Evolutionary conservation across 441 rosid species (phyloP), one percentile per base, ranked within the genome.

Genomic region (Capsella rubella): DNA sequence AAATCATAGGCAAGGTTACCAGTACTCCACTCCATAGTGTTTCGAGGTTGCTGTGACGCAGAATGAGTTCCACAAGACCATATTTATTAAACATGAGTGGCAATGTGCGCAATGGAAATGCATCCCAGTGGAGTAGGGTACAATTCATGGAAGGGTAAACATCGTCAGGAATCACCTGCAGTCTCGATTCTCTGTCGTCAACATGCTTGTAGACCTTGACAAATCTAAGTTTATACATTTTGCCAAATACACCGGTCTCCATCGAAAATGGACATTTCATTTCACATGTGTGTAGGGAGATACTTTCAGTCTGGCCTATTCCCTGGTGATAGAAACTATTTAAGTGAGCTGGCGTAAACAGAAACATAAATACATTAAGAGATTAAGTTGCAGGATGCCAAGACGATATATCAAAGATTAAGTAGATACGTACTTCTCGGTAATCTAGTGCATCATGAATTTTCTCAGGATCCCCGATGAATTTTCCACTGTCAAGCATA

Each of bases 121-220:
- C 62, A 16, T 56, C 62, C 62, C 62, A 56, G 2, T 56, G 62
- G 43, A 56, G 2, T 15, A 34, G 1, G 1, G 1, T 34, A 34
- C 37, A 34, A 0, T 34, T 34, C 37, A 34, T 34, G 37, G 37
- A 34, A 34, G 37, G 39, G 39, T 8, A 11, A 46, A 2, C 5
- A 51, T 53, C 14, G 14, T 15, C 43, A 16, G 29, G 29, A 10
- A 18, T 18, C 10, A 18, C 8, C 9, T 58, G 42, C n/a, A 58
- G 28, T 15, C 5, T 58, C 10, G 47, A 59, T 10, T 15, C 43
- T 8, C 25, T 16, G 27, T 57, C 4, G 8, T 35, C 14, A 3
- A 35, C 49, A 58, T 74, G 72, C 60, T 74, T 73, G 71, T 55
- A 73, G 10, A 74, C 29, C 59, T 66, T 57, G 25, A 58, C 18